These are phyloP conservation scores for Dictyostelium capitatum DNA, from an alignment of 78 protist species.

Conservation along the genomic window DNA sequence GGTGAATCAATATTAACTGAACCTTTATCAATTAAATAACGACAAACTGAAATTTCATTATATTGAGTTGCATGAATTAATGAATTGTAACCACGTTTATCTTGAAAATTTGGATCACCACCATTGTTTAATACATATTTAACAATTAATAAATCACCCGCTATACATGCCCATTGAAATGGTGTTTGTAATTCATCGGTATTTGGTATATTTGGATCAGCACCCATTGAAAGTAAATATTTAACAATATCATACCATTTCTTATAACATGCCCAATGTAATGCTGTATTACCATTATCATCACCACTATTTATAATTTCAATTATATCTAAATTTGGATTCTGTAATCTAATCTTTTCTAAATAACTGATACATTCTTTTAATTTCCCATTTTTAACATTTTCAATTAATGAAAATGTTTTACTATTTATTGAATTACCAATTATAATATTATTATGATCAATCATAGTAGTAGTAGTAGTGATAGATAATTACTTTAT, in stretches of 20 bases:
- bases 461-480: background rate
- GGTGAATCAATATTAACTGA: slow-evolving; percentile 50
- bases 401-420: slow-evolving; percentile 42
- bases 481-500: background rate
- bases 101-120: slow-evolving; percentile 45
- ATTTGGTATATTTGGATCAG: slow-evolving; percentile 47
- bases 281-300: slow-evolving; percentile 81
- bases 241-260: slow-evolving; percentile 73
- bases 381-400: slow-evolving; percentile 51
- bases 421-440: slow-evolving; percentile 24
- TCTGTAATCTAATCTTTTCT: slow-evolving; percentile 40
- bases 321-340: slow-evolving; percentile 3
- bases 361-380: slow-evolving; percentile 52
- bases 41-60: slow-evolving; percentile 1
- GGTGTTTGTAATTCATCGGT: slow-evolving; percentile 72
- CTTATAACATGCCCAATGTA: slow-evolving; percentile 82
- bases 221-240: slow-evolving; percentile 77
- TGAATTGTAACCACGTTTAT: slow-evolving; percentile 76
- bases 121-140: slow-evolving; percentile 72
- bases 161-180: slow-evolving; percentile 82
- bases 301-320: slow-evolving; percentile 18
- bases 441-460: slow-evolving; percentile 28
- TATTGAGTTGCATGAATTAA: slow-evolving; percentile 76
- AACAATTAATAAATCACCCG: slow-evolving; percentile 61
- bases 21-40: slow-evolving; percentile 64